Evolutionary conservation across 2,329 filamentous ascomycete species (phyloP).

Genomic region (Neurospora sp.): DNA sequence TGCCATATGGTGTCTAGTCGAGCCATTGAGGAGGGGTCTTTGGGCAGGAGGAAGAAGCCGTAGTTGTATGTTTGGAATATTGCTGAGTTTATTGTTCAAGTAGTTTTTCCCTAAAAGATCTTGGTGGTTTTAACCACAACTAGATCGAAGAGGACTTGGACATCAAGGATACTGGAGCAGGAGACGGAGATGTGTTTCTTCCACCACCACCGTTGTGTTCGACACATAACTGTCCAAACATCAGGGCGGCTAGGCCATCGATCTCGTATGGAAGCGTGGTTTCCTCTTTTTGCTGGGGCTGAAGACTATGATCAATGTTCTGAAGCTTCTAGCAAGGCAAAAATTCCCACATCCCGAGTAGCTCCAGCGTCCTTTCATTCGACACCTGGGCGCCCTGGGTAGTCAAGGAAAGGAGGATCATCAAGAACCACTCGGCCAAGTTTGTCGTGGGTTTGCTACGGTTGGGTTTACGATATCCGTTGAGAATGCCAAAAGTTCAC

Average conservation of each 20-base stretch:
- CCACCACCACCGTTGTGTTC: not conserved
- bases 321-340: not conserved
- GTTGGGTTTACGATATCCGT: not conserved
- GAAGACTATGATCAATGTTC: not conserved
- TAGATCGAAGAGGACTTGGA: not conserved
- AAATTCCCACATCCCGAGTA: not conserved
- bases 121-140: no score
- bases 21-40: no score
- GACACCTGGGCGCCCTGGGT: not conserved
- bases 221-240: not conserved
- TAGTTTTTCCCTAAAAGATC: not conserved
- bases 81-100: not conserved
- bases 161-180: not conserved
- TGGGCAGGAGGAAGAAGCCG: no score
- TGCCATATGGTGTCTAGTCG: no score
- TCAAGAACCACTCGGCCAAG: not conserved
- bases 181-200: not conserved
- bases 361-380: not conserved
- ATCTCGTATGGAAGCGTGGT: not conserved
- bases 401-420: not conserved
- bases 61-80: not conserved
- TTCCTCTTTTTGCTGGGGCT: not conserved
- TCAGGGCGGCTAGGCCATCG: not conserved
- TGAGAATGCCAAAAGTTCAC: not conserved
- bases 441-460: not conserved